These are phyloP conservation scores for Microglena sp. DNA, from an alignment of 139 green algal species.

Conservation along the genomic window DNA sequence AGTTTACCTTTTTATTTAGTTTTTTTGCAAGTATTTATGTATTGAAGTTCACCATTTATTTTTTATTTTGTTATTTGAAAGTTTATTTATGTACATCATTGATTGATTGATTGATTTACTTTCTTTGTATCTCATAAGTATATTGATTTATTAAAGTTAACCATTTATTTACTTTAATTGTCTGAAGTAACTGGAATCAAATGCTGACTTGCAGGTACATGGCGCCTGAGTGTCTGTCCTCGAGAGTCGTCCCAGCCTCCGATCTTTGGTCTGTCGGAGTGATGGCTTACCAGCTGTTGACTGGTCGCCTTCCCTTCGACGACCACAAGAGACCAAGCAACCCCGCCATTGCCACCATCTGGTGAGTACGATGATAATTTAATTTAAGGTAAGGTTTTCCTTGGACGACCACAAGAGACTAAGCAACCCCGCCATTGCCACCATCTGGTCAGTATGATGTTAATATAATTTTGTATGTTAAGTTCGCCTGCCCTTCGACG, in stretches of 20 bases:
- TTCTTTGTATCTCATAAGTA: too few species aligned
- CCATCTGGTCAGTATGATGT: slow-evolving; percentile 44
- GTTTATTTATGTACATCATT: too few species aligned
- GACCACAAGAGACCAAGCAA: slow-evolving; percentile 54
- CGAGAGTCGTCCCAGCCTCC: slow-evolving; percentile 48
- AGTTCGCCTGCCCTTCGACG: slow-evolving; percentile 88
- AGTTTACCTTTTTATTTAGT: too few species aligned
- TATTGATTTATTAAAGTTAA: too few species aligned
- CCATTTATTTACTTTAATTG: too few species aligned
- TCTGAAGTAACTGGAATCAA: too few species aligned
- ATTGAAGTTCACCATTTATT: too few species aligned
- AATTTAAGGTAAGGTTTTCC: too few species aligned
- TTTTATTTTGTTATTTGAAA: too few species aligned
- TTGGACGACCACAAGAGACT: slow-evolving; percentile 75
- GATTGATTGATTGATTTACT: too few species aligned
- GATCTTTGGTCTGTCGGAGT: slow-evolving; percentile 80
- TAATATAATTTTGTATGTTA: too few species aligned
- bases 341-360: slow-evolving; percentile 62
- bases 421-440: slow-evolving; percentile 51
- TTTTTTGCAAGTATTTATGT: too few species aligned
- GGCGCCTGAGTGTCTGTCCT: slow-evolving; percentile 66
- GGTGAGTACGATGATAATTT: slow-evolving; percentile 21
- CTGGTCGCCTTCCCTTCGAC: slow-evolving; percentile 74
- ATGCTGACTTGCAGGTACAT: slow-evolving; percentile 32
- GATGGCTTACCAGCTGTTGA: slow-evolving; percentile 80